Base-by-base conservation (phyloP, 805 yeast genomes). In the Jamesozyma lodderae region DNA sequence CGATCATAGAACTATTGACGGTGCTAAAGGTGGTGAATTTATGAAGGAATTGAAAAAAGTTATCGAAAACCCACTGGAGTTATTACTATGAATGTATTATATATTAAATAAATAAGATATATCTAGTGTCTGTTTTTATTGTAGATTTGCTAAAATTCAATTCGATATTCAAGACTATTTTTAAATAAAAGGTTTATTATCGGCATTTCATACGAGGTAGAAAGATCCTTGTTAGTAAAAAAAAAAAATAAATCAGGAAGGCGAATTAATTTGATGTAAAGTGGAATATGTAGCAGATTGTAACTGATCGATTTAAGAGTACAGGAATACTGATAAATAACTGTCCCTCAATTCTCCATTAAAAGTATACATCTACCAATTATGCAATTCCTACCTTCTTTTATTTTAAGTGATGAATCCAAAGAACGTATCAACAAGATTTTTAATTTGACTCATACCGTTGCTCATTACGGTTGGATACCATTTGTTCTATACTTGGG, bases 21-120 rank as follows among this genome's bases (percentile, higher is more conserved):
- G 99, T 60, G 97, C 97, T 40, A 77, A 81, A 54, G 99, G 95
- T 55, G 99, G 94, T 63, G 97, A 92, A 55, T 92, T 77, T 75
- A 84, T 92, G 73, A 86, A 77, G 67, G 95, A 86, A 52, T 74
- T 92, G 67, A 92, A 92, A 77, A 73, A 72, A 55, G 79, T 87
- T 49, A 66, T 92, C 51, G 99, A 92, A 73, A 88, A 92, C 72
- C 99, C 99, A 59, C 75, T 92, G 62, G 95, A 87, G 69, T 69
- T 92, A 66, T 69, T 92, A 64, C 70, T 92, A 64, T 90, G 77
- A 68, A 19, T 14, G 4, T 11, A 3, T 21, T 28, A 13, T 19
- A n/a, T n/a, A n/a, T n/a, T n/a, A n/a, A n/a, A n/a, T n/a, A n/a
- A n/a, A n/a, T n/a, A n/a, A n/a, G n/a, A n/a, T n/a, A n/a, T n/a